Percentiles rank a stretch among this genome's conserved stretches.
Conservation (phyloP, 352 stramenopile genomes). For the Globisporangium abappressorium region DNA sequence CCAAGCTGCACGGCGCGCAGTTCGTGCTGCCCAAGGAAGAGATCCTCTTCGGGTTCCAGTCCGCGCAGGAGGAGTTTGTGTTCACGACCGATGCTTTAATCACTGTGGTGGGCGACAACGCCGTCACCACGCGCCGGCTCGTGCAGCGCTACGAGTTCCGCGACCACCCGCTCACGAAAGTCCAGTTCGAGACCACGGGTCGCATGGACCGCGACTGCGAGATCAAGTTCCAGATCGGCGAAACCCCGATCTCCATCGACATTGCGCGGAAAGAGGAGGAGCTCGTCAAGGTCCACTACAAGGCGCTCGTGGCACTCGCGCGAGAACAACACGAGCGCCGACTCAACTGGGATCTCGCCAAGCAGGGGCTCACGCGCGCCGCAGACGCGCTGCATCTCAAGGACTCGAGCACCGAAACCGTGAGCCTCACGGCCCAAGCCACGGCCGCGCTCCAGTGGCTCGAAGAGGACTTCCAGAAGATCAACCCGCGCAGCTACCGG, state of each 20-base stretch:
- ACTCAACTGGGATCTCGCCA: constrained; percentile 33
- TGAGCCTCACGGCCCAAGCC: constrained; percentile 27
- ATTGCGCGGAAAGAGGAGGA: constrained; percentile 49
- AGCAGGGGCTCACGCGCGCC: constrained; percentile 26
- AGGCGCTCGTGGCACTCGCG: constrained; percentile 37
- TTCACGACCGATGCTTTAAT: constrained; percentile 69
- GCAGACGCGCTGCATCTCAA: constrained; percentile 36
- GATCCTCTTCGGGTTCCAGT: constrained; percentile 53
- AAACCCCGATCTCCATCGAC: constrained; percentile 40
- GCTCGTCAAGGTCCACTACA: constrained; percentile 48
- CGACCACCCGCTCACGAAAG: constrained; percentile 27
- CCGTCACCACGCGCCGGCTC: constrained; percentile 50
- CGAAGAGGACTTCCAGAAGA: constrained; percentile 25
- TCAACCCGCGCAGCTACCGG: constrained; percentile 37
- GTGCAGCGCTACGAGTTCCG: constrained; percentile 42
- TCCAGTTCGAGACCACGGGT: constrained; percentile 54
- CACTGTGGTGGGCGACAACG: constrained; percentile 29
- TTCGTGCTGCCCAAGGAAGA: constrained; percentile 55
- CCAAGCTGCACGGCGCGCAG: constrained; percentile 32
- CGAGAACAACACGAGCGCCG: constrained; percentile 37
- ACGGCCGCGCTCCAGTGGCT: constrained; percentile 26
- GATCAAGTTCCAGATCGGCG: constrained; percentile 59
- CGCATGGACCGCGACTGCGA: constrained; percentile 59
- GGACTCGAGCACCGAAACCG: constrained; percentile 10
- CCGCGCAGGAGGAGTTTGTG: constrained; percentile 55